Conservation (phyloP, 768 basidiomycete species). For the Hirschioporus abietinus region DNA sequence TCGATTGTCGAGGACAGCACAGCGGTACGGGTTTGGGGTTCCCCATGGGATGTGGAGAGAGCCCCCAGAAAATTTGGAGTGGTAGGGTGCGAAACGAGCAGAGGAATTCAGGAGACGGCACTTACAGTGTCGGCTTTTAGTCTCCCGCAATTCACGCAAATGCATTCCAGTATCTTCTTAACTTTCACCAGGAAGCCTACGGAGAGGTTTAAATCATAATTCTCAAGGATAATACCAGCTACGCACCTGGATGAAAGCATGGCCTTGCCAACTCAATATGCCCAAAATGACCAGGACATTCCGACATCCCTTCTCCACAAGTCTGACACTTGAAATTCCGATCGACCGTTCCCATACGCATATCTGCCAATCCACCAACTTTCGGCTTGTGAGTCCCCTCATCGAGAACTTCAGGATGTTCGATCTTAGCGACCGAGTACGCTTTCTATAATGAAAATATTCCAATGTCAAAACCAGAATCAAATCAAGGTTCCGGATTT, state of each 20-base stretch:
- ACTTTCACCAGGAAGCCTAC: constrained; percentile 96
- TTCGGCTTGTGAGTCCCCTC: constrained; percentile 88
- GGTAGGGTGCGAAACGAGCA: constrained; percentile 90
- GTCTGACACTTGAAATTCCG: constrained; percentile 99
- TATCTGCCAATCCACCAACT: constrained; percentile 93
- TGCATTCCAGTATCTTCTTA: constrained; percentile 98
- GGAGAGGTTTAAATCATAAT: background rate
- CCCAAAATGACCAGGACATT: constrained; percentile 99
- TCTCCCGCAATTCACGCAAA: constrained; percentile 98
- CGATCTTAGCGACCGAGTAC: constrained; percentile 96
- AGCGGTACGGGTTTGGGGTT: constrained; percentile 90
- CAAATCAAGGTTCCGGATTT: background rate
- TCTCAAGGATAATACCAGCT: background rate
- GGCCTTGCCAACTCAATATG: constrained; percentile 96
- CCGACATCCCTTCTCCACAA: constrained; percentile 99
- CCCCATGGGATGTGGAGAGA: constrained; percentile 87
- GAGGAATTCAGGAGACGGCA: constrained; percentile 62
- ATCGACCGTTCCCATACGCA: constrained; percentile 96
- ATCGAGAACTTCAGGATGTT: constrained; percentile 98
- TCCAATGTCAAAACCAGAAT: constrained; percentile 10
- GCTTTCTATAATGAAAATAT: constrained; percentile 68
- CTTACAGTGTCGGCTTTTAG: constrained; percentile 97
- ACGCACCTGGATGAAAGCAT: constrained; percentile 93
- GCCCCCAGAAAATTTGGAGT: constrained; percentile 97
- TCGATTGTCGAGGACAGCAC: constrained; percentile 71